Conservation (phyloP, 2,329 filamentous ascomycete species). For the Beauveria sp. region DNA sequence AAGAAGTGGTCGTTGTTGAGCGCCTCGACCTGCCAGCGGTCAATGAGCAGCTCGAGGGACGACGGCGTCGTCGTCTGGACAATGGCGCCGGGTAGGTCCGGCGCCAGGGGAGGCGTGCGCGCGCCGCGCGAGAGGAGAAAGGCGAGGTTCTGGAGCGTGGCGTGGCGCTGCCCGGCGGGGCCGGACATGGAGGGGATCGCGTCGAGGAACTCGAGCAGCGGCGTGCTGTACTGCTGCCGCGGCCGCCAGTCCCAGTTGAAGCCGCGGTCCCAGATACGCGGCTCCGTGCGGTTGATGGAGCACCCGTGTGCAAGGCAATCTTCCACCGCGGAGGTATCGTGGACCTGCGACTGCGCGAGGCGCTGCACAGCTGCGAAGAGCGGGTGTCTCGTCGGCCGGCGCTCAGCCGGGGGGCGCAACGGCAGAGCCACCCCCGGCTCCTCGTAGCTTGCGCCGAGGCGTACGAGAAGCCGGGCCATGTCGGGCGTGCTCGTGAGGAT, state of each 20-base stretch:
- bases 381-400: not conserved
- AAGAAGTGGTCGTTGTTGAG: constrained; percentile 6
- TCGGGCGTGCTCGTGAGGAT: not conserved
- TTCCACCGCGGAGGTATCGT: not conserved
- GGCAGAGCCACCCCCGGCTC: not conserved
- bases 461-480: not conserved
- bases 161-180: not conserved
- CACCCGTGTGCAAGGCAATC: not conserved
- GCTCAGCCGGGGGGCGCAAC: not conserved
- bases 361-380: not conserved
- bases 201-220: constrained; percentile 3
- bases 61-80: not conserved
- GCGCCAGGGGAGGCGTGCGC: not conserved
- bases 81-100: not conserved
- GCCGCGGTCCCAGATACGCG: not conserved
- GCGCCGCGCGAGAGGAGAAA: not conserved
- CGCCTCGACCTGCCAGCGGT: not conserved
- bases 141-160: not conserved
- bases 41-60: constrained; percentile 3
- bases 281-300: not conserved
- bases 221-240: not conserved
- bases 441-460: not conserved
- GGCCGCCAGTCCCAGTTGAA: constrained; percentile 9
- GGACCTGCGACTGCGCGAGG: not conserved
- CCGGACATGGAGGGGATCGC: not conserved